A percentile compares a stretch with the other conserved stretches of the same genome.
phyloP scores from a whole-genome alignment of 345 rosid genomes.

The Brassica rapa region DNA sequence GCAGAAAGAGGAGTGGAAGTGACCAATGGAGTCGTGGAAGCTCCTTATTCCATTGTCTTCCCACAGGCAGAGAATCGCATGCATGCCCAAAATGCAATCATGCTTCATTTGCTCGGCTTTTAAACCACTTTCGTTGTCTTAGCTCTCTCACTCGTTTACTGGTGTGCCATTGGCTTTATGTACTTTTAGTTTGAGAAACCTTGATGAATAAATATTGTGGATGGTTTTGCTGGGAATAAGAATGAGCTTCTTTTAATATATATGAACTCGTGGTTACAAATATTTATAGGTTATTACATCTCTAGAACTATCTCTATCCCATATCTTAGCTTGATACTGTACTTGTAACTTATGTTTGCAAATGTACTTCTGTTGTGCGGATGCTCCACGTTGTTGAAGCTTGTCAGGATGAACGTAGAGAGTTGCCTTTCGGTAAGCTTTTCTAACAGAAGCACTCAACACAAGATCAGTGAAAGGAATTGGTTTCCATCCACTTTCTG shows the following conservation, averaged over 20 bases:
- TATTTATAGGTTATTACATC: constrained; percentile 27
- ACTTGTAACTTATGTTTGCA: not conserved
- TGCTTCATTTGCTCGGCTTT: constrained; percentile 75
- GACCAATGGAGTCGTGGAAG: constrained; percentile 84
- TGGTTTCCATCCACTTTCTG: constrained; percentile 94
- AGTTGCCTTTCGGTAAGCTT: constrained; percentile 89
- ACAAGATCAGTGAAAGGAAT: constrained; percentile 76
- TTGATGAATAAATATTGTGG: constrained; percentile 7
- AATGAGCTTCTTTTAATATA: constrained; percentile 27
- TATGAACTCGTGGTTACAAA: constrained; percentile 12
- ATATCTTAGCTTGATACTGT: constrained; percentile 1
- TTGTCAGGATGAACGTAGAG: constrained; percentile 92
- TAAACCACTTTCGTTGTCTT: constrained; percentile 29
- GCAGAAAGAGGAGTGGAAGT: constrained; percentile 96
- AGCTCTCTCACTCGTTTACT: not conserved
- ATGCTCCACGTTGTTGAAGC: constrained; percentile 95
- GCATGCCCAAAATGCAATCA: constrained; percentile 92
- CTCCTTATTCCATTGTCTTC: constrained; percentile 86
- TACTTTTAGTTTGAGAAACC: constrained; percentile 19
- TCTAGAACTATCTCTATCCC: constrained; percentile 32
- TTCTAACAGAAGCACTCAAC: constrained; percentile 70
- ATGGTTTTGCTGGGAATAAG: constrained; percentile 25
- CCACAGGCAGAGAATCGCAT: constrained; percentile 95
- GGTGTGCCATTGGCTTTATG: constrained; percentile 3
- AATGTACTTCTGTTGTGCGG: constrained; percentile 63